Base-by-base conservation (phyloP, 164 flowering plant genomes). In the Berberis vulgaris region DNA sequence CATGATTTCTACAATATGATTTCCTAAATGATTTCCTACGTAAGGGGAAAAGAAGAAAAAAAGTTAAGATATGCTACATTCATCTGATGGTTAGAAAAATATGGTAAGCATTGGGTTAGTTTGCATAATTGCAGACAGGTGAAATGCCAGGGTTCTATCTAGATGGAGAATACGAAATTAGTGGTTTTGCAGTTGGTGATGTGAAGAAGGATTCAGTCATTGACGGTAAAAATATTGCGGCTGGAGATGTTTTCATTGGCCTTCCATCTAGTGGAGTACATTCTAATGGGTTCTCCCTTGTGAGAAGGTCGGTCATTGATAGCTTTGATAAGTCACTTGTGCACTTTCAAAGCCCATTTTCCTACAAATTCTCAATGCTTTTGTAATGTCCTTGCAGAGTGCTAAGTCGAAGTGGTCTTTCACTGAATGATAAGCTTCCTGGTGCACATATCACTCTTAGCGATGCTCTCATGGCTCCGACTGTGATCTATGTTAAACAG, bases 211-310 rank as follows among this genome's bases (percentile, higher is more conserved):
- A 91, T 68, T 76, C 86, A 1, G 91, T 89, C 10, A 86, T 94
- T 73, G 82, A 94, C 67, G 99, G 99, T 63, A 87, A 82, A 68
- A 81, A 67, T 72, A 87, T 94, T 72, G 78, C 69, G 58, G 79
- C 81, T 56, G 97, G 99, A 61, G 99, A 94, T 80, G 80, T 89
- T 49, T 83, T 94, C 61, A 82, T 94, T 66, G 99, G 99, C 49
- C 80, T 94, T 65, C 93, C 97, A 55, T 94, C 99, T 6, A 87
- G 94, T 69, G 97, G 96, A 43, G 99, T 91, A 44, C 99, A 94
- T 81, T 94, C 96, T 44, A 94, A 91, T 81, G 97, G 99, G 6
- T 91, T 94, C 72, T 94, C 99, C 67, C 96, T 94, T 56, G 97
- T 89, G 45, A 83, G 99, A 82, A 91, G 96, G 99, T 91, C 63